A percentile compares a stretch with the other conserved stretches of the same genome.
Evolutionary conservation across 2,329 filamentous ascomycete genomes (phyloP).

Genomic region (Achaetomium macrosporum): DNA sequence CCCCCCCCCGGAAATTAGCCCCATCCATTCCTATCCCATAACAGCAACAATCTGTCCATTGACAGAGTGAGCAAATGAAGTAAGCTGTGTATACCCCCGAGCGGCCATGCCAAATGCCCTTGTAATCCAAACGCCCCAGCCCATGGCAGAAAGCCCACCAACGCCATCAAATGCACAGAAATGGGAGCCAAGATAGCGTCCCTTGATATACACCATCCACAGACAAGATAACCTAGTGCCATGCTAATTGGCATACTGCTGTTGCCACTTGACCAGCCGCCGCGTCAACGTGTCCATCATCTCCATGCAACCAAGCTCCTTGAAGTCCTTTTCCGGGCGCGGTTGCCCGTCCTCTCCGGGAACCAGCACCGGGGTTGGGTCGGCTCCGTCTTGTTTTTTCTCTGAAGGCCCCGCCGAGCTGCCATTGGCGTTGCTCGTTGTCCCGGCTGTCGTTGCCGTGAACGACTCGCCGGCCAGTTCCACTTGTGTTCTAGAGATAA

Average conservation of each 20-base stretch:
- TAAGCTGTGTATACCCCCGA: not conserved
- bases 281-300: conserved; percentile 87
- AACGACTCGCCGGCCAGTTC: conserved; percentile 66
- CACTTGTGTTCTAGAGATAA: conserved; percentile 81
- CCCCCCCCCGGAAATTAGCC: conserved; percentile 5
- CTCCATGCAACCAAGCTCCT: conserved; percentile 69
- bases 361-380: conserved; percentile 26
- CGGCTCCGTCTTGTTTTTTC: conserved; percentile 4
- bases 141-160: not conserved
- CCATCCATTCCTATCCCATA: not conserved
- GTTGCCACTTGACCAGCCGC: conserved; percentile 80
- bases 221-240: not conserved
- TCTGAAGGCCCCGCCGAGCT: not conserved
- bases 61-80: not conserved
- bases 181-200: not conserved
- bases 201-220: conserved; percentile 1
- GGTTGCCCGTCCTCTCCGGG: conserved; percentile 23
- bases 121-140: conserved; percentile 1
- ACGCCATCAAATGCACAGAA: conserved; percentile 10
- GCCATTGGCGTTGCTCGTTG: not conserved
- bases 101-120: conserved; percentile 14
- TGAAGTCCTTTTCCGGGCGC: conserved; percentile 52
- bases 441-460: conserved; percentile 36
- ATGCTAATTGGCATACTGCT: conserved; percentile 47
- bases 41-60: not conserved